These are phyloP conservation scores for Leishmania turanica DNA, from an alignment of 208 protist genomes.

Conservation along the genomic window DNA sequence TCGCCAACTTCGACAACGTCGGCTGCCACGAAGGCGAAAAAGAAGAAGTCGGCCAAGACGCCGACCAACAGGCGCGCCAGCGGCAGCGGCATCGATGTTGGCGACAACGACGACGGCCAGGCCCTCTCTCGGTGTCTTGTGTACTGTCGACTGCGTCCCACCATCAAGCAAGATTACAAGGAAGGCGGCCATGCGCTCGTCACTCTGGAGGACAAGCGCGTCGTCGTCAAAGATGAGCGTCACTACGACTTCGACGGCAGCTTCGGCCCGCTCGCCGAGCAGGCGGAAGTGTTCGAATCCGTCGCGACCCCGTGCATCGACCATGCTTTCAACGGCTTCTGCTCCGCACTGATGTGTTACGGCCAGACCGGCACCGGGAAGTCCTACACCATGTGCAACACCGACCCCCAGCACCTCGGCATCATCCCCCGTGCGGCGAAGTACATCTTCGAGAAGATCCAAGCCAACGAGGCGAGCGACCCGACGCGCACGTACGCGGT, in stretches of 20 bases:
- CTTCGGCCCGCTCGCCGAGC: constrained; percentile 68
- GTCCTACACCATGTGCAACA: constrained; percentile 93
- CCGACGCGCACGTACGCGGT: constrained; percentile 52
- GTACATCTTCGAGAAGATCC: constrained; percentile 76
- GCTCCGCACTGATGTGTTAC: constrained; percentile 91
- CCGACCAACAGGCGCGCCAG: background rate
- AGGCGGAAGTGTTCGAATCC: constrained; percentile 79
- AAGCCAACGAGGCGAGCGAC: constrained; percentile 17
- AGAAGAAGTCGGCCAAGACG: constrained; percentile 26
- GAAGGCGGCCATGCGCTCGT: constrained; percentile 65
- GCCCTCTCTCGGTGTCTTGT: constrained; percentile 75
- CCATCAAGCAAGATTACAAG: constrained; percentile 72
- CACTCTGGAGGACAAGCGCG: constrained; percentile 49
- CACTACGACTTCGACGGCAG: constrained; percentile 88
- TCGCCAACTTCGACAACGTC: background rate
- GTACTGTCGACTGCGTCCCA: constrained; percentile 77
- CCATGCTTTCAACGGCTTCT: constrained; percentile 89
- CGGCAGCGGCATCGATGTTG: background rate
- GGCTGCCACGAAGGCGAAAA: background rate
- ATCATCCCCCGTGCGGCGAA: constrained; percentile 85
- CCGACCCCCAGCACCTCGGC: constrained; percentile 67
- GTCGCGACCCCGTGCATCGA: constrained; percentile 81
- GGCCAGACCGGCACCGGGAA: constrained; percentile 93
- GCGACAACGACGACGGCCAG: constrained; percentile 2
- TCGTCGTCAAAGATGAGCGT: constrained; percentile 79